These are phyloP conservation scores for Zarea fungicola DNA, from an alignment of 2,329 filamentous ascomycete species.

Conservation along the genomic window DNA sequence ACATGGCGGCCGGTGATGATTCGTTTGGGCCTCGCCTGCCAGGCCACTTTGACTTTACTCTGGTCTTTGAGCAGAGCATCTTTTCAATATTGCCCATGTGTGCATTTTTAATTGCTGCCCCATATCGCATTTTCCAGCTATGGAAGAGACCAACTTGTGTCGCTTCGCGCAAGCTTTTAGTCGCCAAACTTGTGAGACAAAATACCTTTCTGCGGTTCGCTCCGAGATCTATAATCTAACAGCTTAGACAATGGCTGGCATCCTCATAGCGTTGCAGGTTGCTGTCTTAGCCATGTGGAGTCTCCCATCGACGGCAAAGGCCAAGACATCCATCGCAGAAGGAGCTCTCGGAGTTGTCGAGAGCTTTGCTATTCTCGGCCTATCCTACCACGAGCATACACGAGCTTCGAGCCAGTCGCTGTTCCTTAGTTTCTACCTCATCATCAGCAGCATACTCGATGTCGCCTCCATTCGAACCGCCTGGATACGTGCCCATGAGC, in stretches of 20 bases:
- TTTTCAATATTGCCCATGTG: conserved; percentile 23
- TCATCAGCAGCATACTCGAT: conserved; percentile 29
- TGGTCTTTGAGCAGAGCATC: conserved; percentile 27
- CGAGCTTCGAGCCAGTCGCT: conserved; percentile 27
- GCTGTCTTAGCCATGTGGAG: conserved; percentile 24
- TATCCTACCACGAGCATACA: conserved; percentile 31
- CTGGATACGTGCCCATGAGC: conserved; percentile 24
- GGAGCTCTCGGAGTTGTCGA: conserved; percentile 23
- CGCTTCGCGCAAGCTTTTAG: neutral
- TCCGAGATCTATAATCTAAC: neutral
- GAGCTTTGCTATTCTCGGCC: conserved; percentile 19
- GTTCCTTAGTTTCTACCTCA: conserved; percentile 27
- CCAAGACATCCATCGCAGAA: conserved; percentile 25
- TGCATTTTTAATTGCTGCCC: conserved; percentile 21
- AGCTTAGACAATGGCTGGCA: neutral
- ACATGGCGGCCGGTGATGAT: conserved; percentile 16
- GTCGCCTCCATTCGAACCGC: conserved; percentile 28
- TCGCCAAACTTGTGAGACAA: conserved; percentile 5
- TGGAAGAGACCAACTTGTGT: neutral
- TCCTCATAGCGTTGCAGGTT: conserved; percentile 18
- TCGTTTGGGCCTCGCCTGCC: conserved; percentile 21
- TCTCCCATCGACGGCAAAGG: conserved; percentile 17
- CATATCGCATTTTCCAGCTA: conserved; percentile 14
- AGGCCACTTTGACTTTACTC: conserved; percentile 25
- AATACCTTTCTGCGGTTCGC: too few relatives aligned